Conservation (phyloP, 768 basidiomycete species). For the Pulveroboletus frians region DNA sequence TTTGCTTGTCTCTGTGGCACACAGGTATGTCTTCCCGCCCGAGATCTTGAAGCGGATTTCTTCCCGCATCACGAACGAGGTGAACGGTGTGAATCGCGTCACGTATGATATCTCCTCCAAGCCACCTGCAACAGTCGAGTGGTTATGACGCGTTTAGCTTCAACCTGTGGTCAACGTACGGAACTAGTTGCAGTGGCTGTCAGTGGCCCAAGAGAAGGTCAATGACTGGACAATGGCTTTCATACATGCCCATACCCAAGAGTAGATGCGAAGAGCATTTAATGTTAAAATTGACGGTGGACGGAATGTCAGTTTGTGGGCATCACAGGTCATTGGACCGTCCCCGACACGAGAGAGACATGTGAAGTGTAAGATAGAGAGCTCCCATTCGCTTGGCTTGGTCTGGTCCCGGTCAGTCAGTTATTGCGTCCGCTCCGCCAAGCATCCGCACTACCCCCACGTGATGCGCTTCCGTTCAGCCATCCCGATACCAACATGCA, state of each 20-base stretch:
- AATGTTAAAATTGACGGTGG: background rate
- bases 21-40: constrained; percentile 92
- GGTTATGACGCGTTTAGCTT: constrained; percentile 30
- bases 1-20: constrained; percentile 17
- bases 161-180: background rate
- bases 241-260: background rate
- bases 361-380: too few species aligned
- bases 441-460: constrained; percentile 2
- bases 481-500: constrained; percentile 12
- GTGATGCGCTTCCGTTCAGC: background rate
- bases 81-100: constrained; percentile 91
- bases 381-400: too few species aligned
- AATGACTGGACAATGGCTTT: background rate
- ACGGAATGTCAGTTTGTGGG: too few species aligned
- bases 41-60: constrained; percentile 87
- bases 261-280: background rate
- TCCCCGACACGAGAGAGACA: too few species aligned
- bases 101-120: constrained; percentile 97
- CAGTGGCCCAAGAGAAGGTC: background rate
- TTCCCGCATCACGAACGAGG: constrained; percentile 96
- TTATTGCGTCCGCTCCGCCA: too few species aligned
- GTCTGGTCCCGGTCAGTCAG: too few species aligned
- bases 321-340: too few species aligned
- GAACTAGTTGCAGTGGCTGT: background rate
- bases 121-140: constrained; percentile 72